Base-by-base conservation (phyloP, 148 eudicot species). In the Rhododendron simsii region DNA sequence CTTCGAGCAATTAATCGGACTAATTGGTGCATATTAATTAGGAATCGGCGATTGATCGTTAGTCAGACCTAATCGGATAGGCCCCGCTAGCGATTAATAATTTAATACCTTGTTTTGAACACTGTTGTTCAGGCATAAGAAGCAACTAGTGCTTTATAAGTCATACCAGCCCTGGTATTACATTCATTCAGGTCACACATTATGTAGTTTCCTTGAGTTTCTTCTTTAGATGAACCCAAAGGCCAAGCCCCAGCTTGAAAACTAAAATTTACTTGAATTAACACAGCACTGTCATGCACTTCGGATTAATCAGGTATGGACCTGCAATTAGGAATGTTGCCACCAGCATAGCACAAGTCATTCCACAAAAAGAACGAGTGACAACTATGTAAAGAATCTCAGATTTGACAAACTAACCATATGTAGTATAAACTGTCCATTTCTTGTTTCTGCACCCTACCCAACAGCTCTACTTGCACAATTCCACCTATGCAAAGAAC, bases 371-470 rank as follows among this genome's bases (percentile, higher is more conserved):
- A 45, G 39, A 82, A 23, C n/a, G 0, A 82, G 74, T 26, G 61
- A 51, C 67, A 61, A 37, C 11, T 20, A 82, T 61, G 12, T 41
- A 6, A 26, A 26, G 59, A 53, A 53, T 53, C 20, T 13, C 15
- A 53, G 35, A 23, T 23, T 7, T 2, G 28, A 55, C 53, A 30
- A 88, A 86, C 94, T 92, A 21, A 96, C 98, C 98, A 91, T 85
- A 93, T 91, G 78, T 96, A 96, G 83, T 85, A 92, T 48, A 91
- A 86, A 86, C 83, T 92, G 88, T 96, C 98, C 92, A 86, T 85
- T 88, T 93, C 95, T 90, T 95, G 95, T 84, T 53, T 95, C 89
- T 96, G 96, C 80, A 93, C 93, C 89, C 98, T 91, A 76, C 98
- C 98, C 47, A 93, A 90, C 81, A 95, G 91, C 91, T 96, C 96